Evolutionary conservation across 768 basidiomycete genomes (phyloP), one percentile per base, ranked within the genome.

Genomic region (Pleurotus ostreatus): DNA sequence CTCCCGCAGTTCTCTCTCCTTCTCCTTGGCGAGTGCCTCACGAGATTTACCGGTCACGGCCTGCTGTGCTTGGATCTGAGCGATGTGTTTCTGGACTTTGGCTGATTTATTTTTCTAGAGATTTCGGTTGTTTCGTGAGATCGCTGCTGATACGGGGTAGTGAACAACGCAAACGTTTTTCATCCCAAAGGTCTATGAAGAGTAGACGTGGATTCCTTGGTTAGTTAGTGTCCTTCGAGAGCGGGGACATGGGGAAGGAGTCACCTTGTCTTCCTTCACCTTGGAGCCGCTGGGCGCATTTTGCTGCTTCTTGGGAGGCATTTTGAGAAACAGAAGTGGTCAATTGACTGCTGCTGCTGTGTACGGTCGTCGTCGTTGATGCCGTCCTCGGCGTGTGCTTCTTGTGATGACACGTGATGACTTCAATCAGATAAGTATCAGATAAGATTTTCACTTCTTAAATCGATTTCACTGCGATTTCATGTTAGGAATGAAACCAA

Each of bases 31-130:
- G 4, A 95, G 74, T 9, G 75, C 63, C 30, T 84, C 92, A 55
- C 81, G 84, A 30, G 89, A 94, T 71, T 95, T 95, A 39, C 94
- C 94, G 0, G 86, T 69, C 62, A 75, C 62, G 2, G 87, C 72
- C 43, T 85, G 80, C 69, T 95, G 91, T 59, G 86, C 79, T 72
- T 97, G 85, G 48, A 98, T 83, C 46, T 78, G 78, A 49, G 85
- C 83, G 18, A 96, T 86, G 61, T 92, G 81, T 62, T 88, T 84
- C 76, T 98, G 89, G 23, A 95, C 95, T 71, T 89, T 97, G 64
- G 92, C 74, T 2, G 94, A 95, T 75, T 93, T 94, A 68, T 94
- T 94, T 92, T 94, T 95, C 89, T 92, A 67, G 34, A 38, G 41
- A 56, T 34, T 34, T 9, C 30, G 30, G 30, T 34, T 34, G 30